Evolutionary conservation across 192 early-diverging fungal genomes (phyloP).

Genomic region (Gamsiella multidivaricata): DNA sequence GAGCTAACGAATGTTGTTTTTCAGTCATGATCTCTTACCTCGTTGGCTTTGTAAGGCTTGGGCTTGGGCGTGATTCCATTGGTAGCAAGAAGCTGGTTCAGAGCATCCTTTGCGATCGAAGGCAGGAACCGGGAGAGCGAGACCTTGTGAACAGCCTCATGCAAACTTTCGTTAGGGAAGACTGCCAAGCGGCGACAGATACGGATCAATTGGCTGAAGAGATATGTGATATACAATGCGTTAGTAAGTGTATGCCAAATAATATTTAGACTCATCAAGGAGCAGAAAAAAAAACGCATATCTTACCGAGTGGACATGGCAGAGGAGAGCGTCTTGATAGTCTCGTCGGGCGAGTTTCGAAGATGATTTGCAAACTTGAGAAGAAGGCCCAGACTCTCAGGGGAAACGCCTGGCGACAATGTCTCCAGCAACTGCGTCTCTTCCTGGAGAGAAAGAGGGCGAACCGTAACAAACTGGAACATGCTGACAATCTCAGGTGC

Average conservation of each 20-base stretch:
- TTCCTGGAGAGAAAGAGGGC: conserved; percentile 64
- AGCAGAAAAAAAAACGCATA: no score
- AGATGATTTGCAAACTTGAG: conserved; percentile 70
- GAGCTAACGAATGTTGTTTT: no score
- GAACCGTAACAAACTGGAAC: conserved; percentile 77
- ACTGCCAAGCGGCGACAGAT: conserved; percentile 72
- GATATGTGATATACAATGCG: not conserved
- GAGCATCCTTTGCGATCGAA: conserved; percentile 68
- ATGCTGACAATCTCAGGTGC: conserved; percentile 75
- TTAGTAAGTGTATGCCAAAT: not conserved
- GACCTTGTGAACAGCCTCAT: conserved; percentile 71
- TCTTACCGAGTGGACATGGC: conserved; percentile 73
- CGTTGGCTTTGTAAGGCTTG: conserved; percentile 35
- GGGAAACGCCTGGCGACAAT: conserved; percentile 63
- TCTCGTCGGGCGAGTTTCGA: conserved; percentile 67
- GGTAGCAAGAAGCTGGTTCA: conserved; percentile 69
- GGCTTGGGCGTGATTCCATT: conserved; percentile 63
- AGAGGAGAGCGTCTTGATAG: conserved; percentile 64
- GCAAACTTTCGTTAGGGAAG: conserved; percentile 72
- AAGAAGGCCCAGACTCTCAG: conserved; percentile 53
- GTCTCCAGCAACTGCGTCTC: conserved; percentile 61
- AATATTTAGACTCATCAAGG: not conserved
- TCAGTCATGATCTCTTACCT: conserved; percentile 13
- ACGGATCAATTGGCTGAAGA: conserved; percentile 73
- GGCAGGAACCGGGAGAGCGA: conserved; percentile 81